Evolutionary conservation across 2,329 filamentous ascomycete genomes (phyloP), one percentile per base, ranked within the genome.

Genomic region (Geosmithia flava): DNA sequence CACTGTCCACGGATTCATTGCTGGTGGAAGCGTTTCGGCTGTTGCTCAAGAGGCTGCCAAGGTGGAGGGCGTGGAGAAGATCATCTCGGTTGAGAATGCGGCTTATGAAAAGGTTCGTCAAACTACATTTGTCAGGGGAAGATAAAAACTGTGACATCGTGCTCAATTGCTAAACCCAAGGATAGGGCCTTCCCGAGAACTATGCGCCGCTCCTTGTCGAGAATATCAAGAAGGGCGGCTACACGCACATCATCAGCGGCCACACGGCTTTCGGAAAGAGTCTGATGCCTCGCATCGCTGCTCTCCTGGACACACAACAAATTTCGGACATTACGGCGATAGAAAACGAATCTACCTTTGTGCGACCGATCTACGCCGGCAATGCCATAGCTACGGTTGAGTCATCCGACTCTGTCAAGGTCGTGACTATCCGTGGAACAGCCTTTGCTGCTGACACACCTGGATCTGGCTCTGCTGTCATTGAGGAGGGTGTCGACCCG

Each of bases 241-340:
- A 89, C 66, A 95, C 90, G 52, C 93, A 98, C 62, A 78, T 98
- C 53, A 76, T 98, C 58, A 86, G 85, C 40, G 84, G 86, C 48
- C 89, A 97, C 71, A 93, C 90, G 20, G 89, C 93, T 1, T 98
- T 98, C 68, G 93, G 93, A 60, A 98, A 98, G 79, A 94, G 85
- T 66, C 67, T 98, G 44, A 74, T 98, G 68, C 93, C 93, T 40
- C 83, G 93, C 53, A 86, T 96, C 16, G 88, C 93, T 19, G 93
- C 93, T 19, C 72, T 98, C 49, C 75, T 98, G 50, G 93, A 98
- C 64, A 81, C 84, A 37, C 90, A 96, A 69, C 90, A 95, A 63
- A 81, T 98, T 52, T 95, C 90, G 43, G 93, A 98, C 63, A 86
- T 97, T 55, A 96, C 82, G 17, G 75, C 69, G 1, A 85, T 98